Percentiles rank a stretch among this genome's conserved stretches.
phyloP scores from a whole-genome alignment of 2,329 filamentous ascomycete genomes.

The Fusarium redolens region DNA sequence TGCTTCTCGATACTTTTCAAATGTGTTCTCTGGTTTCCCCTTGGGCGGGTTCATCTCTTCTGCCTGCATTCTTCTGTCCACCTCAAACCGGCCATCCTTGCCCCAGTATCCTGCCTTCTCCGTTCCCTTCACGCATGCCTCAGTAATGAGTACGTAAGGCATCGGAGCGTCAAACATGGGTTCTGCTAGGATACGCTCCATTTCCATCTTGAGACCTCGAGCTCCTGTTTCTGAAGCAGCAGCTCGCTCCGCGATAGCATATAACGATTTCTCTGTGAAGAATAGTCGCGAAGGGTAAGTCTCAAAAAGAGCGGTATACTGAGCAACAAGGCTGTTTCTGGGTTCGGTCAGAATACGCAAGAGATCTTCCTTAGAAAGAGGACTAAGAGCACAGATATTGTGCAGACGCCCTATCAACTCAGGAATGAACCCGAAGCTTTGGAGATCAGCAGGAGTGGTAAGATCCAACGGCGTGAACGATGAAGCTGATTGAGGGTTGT shows the following conservation, averaged over 20 bases:
- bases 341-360: conserved; percentile 93
- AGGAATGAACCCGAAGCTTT: conserved; percentile 90
- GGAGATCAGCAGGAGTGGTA: conserved; percentile 79
- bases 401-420: conserved; percentile 97
- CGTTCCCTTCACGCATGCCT: conserved; percentile 72
- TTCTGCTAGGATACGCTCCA: conserved; percentile 82
- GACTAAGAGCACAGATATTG: conserved; percentile 85
- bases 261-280: conserved; percentile 85
- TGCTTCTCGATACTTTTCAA: conserved; percentile 59
- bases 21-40: conserved; percentile 41
- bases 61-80: conserved; percentile 74
- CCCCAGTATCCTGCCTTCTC: conserved; percentile 73
- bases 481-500: conserved; percentile 52
- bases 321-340: conserved; percentile 85
- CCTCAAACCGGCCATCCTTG: conserved; percentile 75
- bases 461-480: conserved; percentile 74
- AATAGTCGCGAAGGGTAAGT: conserved; percentile 81
- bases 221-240: conserved; percentile 76
- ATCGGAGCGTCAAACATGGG: conserved; percentile 86
- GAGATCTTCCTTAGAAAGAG: conserved; percentile 75
- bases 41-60: conserved; percentile 60
- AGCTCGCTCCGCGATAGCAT: conserved; percentile 79
- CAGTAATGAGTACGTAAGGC: conserved; percentile 79
- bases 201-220: conserved; percentile 80
- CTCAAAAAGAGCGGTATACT: conserved; percentile 90